These are phyloP conservation scores for Elasticomyces elasticus DNA, from an alignment of 495 filamentous ascomycete genomes.

Conservation along the genomic window DNA sequence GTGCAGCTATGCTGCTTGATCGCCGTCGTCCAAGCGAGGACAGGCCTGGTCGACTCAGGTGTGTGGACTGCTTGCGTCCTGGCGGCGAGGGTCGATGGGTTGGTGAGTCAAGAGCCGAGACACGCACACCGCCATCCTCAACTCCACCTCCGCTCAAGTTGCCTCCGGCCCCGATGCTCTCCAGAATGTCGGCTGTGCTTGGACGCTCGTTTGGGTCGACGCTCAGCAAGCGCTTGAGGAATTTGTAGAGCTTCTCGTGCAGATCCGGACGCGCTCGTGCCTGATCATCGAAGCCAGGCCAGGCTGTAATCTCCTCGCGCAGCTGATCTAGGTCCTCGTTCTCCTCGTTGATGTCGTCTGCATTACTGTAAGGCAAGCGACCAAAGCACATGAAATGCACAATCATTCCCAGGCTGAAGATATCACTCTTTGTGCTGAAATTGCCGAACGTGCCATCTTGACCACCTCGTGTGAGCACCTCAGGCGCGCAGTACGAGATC, in stretches of 20 bases:
- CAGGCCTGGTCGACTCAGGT: conserved; percentile 7
- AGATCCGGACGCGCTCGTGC: conserved; percentile 63
- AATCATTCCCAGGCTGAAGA: conserved; percentile 96
- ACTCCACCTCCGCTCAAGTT: conserved; percentile 46
- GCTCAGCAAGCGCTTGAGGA: conserved; percentile 69
- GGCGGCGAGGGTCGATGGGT: conserved; percentile 19
- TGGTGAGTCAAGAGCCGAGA: conserved; percentile 48
- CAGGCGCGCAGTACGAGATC: conserved; percentile 94
- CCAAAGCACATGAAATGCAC: conserved; percentile 96
- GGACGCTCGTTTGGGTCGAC: conserved; percentile 69
- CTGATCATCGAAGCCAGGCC: conserved; percentile 76
- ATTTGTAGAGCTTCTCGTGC: conserved; percentile 74
- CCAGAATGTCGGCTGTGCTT: conserved; percentile 77
- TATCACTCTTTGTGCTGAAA: conserved; percentile 90
- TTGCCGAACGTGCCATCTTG: conserved; percentile 68
- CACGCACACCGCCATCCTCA: conserved; percentile 48
- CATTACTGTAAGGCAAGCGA: conserved; percentile 71
- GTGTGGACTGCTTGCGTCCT: conserved; percentile 15
- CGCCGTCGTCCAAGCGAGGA: conserved; percentile 27
- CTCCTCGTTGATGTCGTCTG: conserved; percentile 80
- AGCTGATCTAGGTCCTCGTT: conserved; percentile 85
- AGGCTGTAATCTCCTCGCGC: conserved; percentile 74
- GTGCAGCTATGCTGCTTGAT: conserved; percentile 29
- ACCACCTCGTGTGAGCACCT: conserved; percentile 65
- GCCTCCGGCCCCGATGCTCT: conserved; percentile 63